Evolutionary conservation across 345 rosid species (phyloP).

Genomic region (thale cress (Arabidopsis thaliana)): DNA sequence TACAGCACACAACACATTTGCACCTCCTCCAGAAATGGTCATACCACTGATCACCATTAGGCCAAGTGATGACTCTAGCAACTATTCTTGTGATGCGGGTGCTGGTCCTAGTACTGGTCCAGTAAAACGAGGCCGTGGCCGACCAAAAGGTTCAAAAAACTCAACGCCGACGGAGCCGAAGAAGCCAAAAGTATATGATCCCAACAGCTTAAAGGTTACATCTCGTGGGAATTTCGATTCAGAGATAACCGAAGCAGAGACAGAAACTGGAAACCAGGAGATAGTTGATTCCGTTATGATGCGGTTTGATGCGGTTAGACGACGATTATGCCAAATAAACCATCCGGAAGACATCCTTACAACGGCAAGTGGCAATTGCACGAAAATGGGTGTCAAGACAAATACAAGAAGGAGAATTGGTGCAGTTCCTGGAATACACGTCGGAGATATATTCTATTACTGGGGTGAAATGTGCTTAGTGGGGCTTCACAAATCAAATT

Average conservation of each 20-base stretch:
- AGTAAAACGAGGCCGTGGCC: conserved; percentile 8
- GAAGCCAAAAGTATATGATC: background rate
- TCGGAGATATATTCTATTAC: conserved; percentile 69
- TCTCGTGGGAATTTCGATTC: conserved; percentile 2
- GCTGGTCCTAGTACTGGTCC: background rate
- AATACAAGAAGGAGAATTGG: conserved; percentile 64
- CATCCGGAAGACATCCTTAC: conserved; percentile 33
- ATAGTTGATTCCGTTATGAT: conserved; percentile 44
- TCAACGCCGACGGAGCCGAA: background rate
- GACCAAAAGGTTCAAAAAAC: conserved; percentile 10
- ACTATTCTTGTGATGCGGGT: background rate
- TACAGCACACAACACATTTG: background rate
- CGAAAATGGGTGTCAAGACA: conserved; percentile 53
- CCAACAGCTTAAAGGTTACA: background rate
- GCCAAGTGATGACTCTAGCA: background rate
- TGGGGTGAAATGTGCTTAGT: conserved; percentile 63
- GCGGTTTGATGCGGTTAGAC: conserved; percentile 54
- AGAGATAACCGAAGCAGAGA: conserved; percentile 29
- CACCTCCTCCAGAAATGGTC: background rate
- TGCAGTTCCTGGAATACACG: conserved; percentile 59
- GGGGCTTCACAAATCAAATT: conserved; percentile 56
- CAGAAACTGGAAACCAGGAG: conserved; percentile 54
- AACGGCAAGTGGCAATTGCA: conserved; percentile 46
- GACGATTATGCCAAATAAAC: conserved; percentile 56
- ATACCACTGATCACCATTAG: background rate